Evolutionary conservation across 208 protist genomes (phyloP).

Genomic region (Crithidia expoeki): DNA sequence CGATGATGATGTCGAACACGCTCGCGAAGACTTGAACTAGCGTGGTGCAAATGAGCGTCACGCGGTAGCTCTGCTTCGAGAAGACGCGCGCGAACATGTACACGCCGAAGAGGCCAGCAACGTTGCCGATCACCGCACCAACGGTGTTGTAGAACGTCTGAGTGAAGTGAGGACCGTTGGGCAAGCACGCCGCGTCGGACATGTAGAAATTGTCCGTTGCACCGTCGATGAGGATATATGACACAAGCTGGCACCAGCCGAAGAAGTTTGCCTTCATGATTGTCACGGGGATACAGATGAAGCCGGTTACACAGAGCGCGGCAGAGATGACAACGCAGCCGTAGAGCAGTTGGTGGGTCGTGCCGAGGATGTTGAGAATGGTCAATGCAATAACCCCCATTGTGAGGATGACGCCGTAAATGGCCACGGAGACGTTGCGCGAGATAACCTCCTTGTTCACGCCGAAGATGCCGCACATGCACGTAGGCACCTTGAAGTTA

Average conservation of each 20-base stretch:
- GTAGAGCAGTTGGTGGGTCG: constrained; percentile 40
- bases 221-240: constrained; percentile 49
- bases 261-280: constrained; percentile 62
- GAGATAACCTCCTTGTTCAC: too few species aligned
- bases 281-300: too few species aligned
- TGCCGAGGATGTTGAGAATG: constrained; percentile 39
- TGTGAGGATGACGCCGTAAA: constrained; percentile 43
- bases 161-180: constrained; percentile 54
- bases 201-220: constrained; percentile 59
- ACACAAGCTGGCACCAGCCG: constrained; percentile 36
- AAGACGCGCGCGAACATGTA: constrained; percentile 6
- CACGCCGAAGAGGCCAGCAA: too few species aligned
- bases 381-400: constrained; percentile 32
- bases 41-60: constrained; percentile 5
- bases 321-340: constrained; percentile 35
- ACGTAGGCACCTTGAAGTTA: constrained; percentile 6
- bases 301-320: constrained; percentile 33
- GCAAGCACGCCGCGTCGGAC: constrained; percentile 36
- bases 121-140: too few species aligned
- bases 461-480: constrained; percentile 18
- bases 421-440: constrained; percentile 25
- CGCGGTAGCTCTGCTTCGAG: constrained; percentile 6
- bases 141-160: too few species aligned
- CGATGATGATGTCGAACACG: constrained; percentile 73
- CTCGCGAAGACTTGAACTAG: background rate